Evolutionary conservation across 139 green algal species (phyloP), one percentile per base, ranked within the genome.

Genomic region (Chlamydomonas sphaeroides): DNA sequence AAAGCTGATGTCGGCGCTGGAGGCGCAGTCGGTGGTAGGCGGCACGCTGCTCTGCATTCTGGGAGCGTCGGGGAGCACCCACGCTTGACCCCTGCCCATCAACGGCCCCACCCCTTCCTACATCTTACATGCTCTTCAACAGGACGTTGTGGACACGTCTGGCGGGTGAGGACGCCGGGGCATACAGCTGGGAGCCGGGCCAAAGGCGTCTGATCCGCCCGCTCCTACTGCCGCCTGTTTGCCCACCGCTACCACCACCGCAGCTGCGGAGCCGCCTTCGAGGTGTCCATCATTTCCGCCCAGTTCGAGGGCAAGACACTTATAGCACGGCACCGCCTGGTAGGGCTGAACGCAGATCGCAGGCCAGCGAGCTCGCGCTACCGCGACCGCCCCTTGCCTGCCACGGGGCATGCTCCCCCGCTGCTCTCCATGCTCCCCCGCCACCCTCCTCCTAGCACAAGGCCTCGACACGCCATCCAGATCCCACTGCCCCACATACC

Each of bases 231-330:
- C 45, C 45, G 10, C 45, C 10, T 51, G 10, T 10, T 10, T 14
- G 45, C 45, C 45, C 45, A 51, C 45, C 45, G 10, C 10, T 14
- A 14, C 45, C 10, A 51, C 45, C 45, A 21, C 88, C 35, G 63
- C 87, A 92, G 91, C 28, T 97, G 94, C 63, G 93, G 93, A 0
- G 57, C 91, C 18, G 86, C 78, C 20, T 97, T 97, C 87, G 92
- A 96, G 38, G 93, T 97, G 20, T 77, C 77, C 17, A 68, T 96
- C 0, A 88, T 95, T 6, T 94, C 90, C 21, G 51, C 79, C 30
- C 42, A 80, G 23, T 97, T 97, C 73, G 88, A 94, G 65, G 93
- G 94, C 45, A 95, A 95, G 79, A 87, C 69, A 38, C 85, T 95
- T 8, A 72, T 97, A 35, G 63, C 92, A 35, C 77, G 92, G 39